These are phyloP conservation scores for Thoreauomyces humboldtii DNA, from an alignment of 192 early-diverging fungal species.

Conservation along the genomic window DNA sequence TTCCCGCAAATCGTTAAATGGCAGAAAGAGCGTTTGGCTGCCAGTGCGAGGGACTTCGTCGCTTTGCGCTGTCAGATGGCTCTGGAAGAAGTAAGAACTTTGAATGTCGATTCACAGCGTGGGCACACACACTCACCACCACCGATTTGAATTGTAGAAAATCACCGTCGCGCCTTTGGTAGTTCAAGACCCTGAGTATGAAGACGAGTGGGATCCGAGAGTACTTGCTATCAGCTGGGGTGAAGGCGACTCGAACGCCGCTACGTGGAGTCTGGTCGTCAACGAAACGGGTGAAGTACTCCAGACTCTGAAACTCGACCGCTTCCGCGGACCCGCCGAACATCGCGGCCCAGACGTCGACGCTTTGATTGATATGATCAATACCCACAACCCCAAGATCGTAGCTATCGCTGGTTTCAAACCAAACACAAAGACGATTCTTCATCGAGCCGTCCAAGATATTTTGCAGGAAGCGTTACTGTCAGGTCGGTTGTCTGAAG, in stretches of 20 bases:
- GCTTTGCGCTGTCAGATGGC: conserved; percentile 59
- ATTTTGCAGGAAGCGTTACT: conserved; percentile 14
- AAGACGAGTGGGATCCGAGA: conserved; percentile 46
- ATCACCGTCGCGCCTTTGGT: no score
- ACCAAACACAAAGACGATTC: conserved; percentile 63
- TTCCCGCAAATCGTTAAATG: conserved; percentile 73
- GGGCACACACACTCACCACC: no score
- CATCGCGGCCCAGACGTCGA: conserved; percentile 21
- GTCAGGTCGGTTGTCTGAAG: conserved; percentile 2
- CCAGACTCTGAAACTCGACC: conserved; percentile 63
- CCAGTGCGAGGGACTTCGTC: conserved; percentile 70
- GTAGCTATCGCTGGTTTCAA: conserved; percentile 80
- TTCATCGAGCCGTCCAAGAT: conserved; percentile 67
- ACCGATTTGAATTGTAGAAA: conserved; percentile 43
- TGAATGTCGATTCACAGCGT: conserved; percentile 19
- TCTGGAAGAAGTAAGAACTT: conserved; percentile 58
- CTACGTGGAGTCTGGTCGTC: conserved; percentile 65
- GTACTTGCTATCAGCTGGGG: conserved; percentile 73
- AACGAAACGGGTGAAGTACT: conserved; percentile 72
- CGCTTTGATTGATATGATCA: conserved; percentile 1
- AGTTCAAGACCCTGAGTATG: conserved; percentile 27
- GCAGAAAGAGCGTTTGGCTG: conserved; percentile 68
- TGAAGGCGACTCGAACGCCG: conserved; percentile 56
- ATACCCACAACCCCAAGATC: conserved; percentile 61
- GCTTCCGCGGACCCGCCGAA: conserved; percentile 38